A percentile compares a stretch with the other conserved stretches of the same genome.
Conservation (phyloP, 306 rosid species). For the Geum urbanum region DNA sequence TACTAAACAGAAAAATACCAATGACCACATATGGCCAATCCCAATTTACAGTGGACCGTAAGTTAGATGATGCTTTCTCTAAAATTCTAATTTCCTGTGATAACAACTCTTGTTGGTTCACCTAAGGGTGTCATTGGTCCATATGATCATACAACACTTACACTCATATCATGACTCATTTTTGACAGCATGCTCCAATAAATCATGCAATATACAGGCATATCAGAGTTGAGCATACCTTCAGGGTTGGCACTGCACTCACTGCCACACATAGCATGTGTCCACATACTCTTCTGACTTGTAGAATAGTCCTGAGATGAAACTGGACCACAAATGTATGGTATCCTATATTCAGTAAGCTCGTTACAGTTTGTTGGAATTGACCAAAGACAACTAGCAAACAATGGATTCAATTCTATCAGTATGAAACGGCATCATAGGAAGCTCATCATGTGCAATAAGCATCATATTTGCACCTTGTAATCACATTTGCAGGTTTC, state of each 20-base stretch:
- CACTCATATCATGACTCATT: background rate
- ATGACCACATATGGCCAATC: background rate
- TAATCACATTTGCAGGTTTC: background rate
- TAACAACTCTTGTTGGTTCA: background rate
- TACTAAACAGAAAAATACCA: background rate
- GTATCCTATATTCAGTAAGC: conserved; percentile 96
- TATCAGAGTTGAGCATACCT: background rate
- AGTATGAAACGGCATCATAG: background rate
- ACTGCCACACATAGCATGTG: background rate
- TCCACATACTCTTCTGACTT: background rate
- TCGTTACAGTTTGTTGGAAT: conserved; percentile 89
- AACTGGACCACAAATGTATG: conserved; percentile 89
- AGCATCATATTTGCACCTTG: background rate
- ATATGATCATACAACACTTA: background rate
- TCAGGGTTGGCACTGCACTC: background rate
- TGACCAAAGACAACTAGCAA: conserved; percentile 59
- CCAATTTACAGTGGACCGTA: background rate
- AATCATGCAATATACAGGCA: background rate
- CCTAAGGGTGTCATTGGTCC: background rate
- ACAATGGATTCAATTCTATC: conserved; percentile 26
- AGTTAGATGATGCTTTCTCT: background rate
- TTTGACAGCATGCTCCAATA: background rate
- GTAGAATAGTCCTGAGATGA: conserved; percentile 21
- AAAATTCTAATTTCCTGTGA: background rate
- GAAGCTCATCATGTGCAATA: background rate